Evolutionary conservation across 2,329 filamentous ascomycete genomes (phyloP).

Genomic region (Cryphonectria radicalis): DNA sequence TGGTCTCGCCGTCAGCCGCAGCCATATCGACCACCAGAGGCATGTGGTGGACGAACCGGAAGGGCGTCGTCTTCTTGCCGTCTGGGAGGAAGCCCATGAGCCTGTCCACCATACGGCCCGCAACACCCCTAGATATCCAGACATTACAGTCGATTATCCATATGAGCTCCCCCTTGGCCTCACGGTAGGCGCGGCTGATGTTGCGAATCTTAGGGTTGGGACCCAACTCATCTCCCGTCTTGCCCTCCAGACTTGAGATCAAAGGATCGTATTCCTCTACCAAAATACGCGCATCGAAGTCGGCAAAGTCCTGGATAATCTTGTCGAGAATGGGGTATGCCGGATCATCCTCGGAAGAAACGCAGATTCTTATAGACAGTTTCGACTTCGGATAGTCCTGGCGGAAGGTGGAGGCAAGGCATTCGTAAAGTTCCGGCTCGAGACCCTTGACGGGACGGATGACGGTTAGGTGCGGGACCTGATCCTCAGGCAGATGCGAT

Average conservation of each 20-base stretch:
- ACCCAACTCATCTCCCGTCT: conserved; percentile 64
- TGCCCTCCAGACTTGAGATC: conserved; percentile 58
- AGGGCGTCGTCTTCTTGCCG: conserved; percentile 57
- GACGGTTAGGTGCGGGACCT: conserved; percentile 82
- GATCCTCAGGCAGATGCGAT: conserved; percentile 51
- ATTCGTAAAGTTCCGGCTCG: conserved; percentile 89
- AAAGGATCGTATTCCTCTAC: conserved; percentile 82
- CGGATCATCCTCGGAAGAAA: conserved; percentile 75
- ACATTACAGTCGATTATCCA: conserved; percentile 98
- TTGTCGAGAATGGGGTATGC: conserved; percentile 75
- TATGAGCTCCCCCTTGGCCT: conserved; percentile 82
- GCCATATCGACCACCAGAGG: conserved; percentile 82
- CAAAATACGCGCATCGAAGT: conserved; percentile 71
- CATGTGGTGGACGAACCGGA: conserved; percentile 95
- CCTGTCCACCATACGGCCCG: conserved; percentile 87
- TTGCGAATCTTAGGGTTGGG: conserved; percentile 99
- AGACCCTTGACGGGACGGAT: conserved; percentile 93
- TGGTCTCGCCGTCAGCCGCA: conserved; percentile 22
- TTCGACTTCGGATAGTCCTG: conserved; percentile 80
- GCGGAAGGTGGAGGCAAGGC: conserved; percentile 81
- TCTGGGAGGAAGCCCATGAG: conserved; percentile 68
- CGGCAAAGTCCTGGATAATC: conserved; percentile 71
- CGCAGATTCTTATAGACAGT: conserved; percentile 80
- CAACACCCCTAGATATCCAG: conserved; percentile 80
- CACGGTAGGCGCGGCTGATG: conserved; percentile 89